phyloP scores from a whole-genome alignment of 1,284 basidiomycete species.

The Cryptococcus hybrid region DNA sequence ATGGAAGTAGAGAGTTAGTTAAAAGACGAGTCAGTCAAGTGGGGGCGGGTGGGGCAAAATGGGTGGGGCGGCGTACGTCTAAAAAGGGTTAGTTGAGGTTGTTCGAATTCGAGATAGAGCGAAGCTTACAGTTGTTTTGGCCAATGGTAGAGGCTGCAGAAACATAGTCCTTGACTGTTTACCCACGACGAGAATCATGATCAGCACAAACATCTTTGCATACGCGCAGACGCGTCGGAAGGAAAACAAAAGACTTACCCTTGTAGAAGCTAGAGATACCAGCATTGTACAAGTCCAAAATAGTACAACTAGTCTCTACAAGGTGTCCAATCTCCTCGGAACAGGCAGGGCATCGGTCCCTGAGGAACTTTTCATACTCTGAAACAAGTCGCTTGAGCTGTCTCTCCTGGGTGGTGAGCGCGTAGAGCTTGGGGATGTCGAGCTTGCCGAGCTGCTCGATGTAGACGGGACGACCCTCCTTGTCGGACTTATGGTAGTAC shows the following conservation, averaged over 20 bases:
- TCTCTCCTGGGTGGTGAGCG: conserved; percentile 79
- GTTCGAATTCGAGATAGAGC: background rate
- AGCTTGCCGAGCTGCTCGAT: conserved; percentile 90
- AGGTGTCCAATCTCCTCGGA: conserved; percentile 65
- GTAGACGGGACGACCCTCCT: conserved; percentile 93
- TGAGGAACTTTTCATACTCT: conserved; percentile 91
- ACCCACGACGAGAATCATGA: background rate
- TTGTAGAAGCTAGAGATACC: conserved; percentile 80
- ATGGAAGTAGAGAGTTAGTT: background rate
- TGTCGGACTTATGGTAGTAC: conserved; percentile 95
- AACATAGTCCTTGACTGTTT: conserved; percentile 82
- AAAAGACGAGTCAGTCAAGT: background rate
- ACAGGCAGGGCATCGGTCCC: conserved; percentile 79
- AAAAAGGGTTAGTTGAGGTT: background rate
- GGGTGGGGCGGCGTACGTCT: conserved; percentile 10
- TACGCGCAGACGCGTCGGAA: background rate
- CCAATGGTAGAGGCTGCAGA: conserved; percentile 74
- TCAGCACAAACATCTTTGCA: background rate
- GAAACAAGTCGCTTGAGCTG: conserved; percentile 84
- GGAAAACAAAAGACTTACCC: conserved; percentile 27
- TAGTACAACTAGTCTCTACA: conserved; percentile 97
- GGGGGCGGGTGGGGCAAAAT: background rate
- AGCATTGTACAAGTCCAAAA: conserved; percentile 87
- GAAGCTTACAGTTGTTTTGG: conserved; percentile 69
- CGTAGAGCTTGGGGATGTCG: conserved; percentile 79